These are phyloP conservation scores for Tetrapyrgos nigripes DNA, from an alignment of 1,284 basidiomycete genomes.

Conservation along the genomic window DNA sequence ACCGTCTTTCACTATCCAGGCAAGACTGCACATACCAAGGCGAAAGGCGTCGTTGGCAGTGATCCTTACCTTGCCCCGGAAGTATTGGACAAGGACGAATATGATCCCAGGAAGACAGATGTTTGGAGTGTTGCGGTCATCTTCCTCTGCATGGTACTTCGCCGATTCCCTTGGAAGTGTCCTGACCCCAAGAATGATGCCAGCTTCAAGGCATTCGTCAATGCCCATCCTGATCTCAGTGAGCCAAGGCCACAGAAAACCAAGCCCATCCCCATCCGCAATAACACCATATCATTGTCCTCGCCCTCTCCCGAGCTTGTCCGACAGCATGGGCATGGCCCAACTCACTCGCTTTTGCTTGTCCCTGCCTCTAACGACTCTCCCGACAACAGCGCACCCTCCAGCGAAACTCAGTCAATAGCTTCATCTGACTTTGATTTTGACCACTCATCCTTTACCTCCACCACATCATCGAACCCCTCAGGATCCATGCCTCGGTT, in stretches of 20 bases:
- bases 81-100: conserved; percentile 78
- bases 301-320: conserved; percentile 12
- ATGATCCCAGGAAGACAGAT: conserved; percentile 97
- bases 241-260: conserved; percentile 26
- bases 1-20: conserved; percentile 99
- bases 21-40: conserved; percentile 70
- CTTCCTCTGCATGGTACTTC: conserved; percentile 98
- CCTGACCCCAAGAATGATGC: conserved; percentile 95
- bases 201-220: conserved; percentile 91
- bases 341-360: not conserved
- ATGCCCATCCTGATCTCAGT: conserved; percentile 89
- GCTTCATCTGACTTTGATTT: conserved; percentile 15
- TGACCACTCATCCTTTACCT: conserved; percentile 2
- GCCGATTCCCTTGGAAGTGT: conserved; percentile 99
- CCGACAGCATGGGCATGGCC: not conserved
- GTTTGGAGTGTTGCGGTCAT: conserved; percentile 99
- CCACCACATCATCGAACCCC: not conserved
- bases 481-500: conserved; percentile 10
- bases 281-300: conserved; percentile 13
- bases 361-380: not conserved
- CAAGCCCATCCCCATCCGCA: conserved; percentile 7
- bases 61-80: conserved; percentile 99
- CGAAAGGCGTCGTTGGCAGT: conserved; percentile 94
- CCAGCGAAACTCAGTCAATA: conserved; percentile 12
- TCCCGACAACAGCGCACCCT: conserved; percentile 8